Percentiles rank a stretch among this genome's conserved stretches.
Conservation (phyloP, 2,329 filamentous ascomycete species). For the Sporothrix luriei region DNA sequence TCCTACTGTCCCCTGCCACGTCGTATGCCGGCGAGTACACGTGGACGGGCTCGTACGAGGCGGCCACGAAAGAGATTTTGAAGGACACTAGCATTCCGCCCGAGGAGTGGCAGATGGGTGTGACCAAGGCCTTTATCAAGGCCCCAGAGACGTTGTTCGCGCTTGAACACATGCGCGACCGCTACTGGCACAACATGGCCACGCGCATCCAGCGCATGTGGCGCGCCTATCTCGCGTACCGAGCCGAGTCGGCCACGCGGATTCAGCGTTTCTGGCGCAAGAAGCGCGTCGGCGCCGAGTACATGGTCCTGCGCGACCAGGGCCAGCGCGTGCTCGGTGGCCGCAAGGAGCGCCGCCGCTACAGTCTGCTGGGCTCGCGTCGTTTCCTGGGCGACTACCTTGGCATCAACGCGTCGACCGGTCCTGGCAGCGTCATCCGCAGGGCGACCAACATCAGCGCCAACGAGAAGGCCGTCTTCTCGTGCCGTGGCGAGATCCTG, state of each 20-base stretch:
- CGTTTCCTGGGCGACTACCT: constrained; percentile 95
- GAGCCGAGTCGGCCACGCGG: constrained; percentile 85
- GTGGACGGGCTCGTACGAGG: constrained; percentile 85
- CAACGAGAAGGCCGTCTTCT: constrained; percentile 81
- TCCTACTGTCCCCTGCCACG: constrained; percentile 88
- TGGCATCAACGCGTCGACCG: constrained; percentile 77
- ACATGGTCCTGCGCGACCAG: constrained; percentile 82
- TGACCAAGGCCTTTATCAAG: constrained; percentile 97
- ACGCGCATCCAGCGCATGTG: constrained; percentile 96
- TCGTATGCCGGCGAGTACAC: constrained; percentile 97
- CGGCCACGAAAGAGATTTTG: constrained; percentile 86
- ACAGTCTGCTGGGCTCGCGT: constrained; percentile 87
- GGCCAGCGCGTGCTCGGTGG: constrained; percentile 80
- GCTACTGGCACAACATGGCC: constrained; percentile 99
- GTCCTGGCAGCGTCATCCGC: constrained; percentile 79
- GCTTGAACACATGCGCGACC: constrained; percentile 93
- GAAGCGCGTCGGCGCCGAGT: constrained; percentile 86
- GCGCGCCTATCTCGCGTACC: constrained; percentile 92
- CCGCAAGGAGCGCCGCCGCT: constrained; percentile 87
- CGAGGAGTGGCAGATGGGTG: constrained; percentile 96
- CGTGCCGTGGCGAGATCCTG: constrained; percentile 84
- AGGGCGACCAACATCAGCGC: constrained; percentile 69
- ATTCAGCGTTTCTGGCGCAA: constrained; percentile 97
- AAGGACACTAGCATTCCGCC: constrained; percentile 94
- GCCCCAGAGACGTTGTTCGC: constrained; percentile 96